phyloP scores from a whole-genome alignment of 192 early-diverging fungal species.

The Coemansia sp. region DNA sequence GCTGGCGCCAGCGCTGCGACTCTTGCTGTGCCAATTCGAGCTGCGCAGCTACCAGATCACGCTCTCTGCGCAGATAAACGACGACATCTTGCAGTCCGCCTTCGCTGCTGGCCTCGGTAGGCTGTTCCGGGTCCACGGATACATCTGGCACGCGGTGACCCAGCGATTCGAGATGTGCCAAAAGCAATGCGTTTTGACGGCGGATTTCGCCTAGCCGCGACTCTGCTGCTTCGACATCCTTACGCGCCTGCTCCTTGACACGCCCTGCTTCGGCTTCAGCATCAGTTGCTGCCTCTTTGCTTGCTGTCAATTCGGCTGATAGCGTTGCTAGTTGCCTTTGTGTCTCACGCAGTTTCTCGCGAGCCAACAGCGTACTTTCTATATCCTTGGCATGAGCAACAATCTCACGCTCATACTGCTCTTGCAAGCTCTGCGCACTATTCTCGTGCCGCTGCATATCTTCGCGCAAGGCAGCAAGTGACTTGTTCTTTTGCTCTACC shows the following conservation, averaged over 20 bases:
- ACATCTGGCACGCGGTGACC: conserved; percentile 47
- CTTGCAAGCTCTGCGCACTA: conserved; percentile 55
- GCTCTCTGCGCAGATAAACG: conserved; percentile 67
- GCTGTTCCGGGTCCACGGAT: conserved; percentile 34
- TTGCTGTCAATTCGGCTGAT: conserved; percentile 21
- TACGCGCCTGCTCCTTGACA: conserved; percentile 10
- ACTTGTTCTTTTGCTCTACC: conserved; percentile 9
- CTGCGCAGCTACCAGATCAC: conserved; percentile 68
- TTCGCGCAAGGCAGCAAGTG: conserved; percentile 44
- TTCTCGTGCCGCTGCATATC: conserved; percentile 58
- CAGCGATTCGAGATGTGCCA: conserved; percentile 68
- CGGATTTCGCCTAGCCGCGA: conserved; percentile 55
- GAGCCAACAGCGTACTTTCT: conserved; percentile 45
- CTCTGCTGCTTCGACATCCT: conserved; percentile 49
- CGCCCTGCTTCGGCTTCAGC: conserved; percentile 39
- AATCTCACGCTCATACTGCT: conserved; percentile 70
- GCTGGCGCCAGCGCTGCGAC: conserved; percentile 60
- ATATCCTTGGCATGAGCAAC: conserved; percentile 61
- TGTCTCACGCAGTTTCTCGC: conserved; percentile 42
- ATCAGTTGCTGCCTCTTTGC: background rate
- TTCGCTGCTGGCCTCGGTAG: conserved; percentile 9
- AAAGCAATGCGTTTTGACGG: conserved; percentile 70
- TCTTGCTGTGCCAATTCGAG: conserved; percentile 67
- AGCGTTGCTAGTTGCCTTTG: conserved; percentile 19
- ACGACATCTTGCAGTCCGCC: conserved; percentile 61